Evolutionary conservation across 345 rosid genomes (phyloP).

Genomic region (Arabidopsis thaliana): TAIR10.1 NC_003076.8:3638501-3639000

Average conservation of each 20-base stretch:
- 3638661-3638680: slow-evolving; percentile 19
- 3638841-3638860: slow-evolving; percentile 36
- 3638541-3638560: slow-evolving; percentile 26
- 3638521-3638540: slow-evolving; percentile 23
- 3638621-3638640: slow-evolving; percentile 12
- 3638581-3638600: slow-evolving; percentile 18
- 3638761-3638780: not conserved
- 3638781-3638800: not conserved
- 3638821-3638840: slow-evolving; percentile 34
- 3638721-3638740: slow-evolving; percentile 25
- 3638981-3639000: not conserved
- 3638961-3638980: not conserved
- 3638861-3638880: slow-evolving; percentile 16
- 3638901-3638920: slow-evolving; percentile 26
- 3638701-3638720: slow-evolving; percentile 41
- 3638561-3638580: slow-evolving; percentile 29
- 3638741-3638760: slow-evolving; percentile 22
- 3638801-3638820: not conserved
- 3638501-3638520: slow-evolving; percentile 1
- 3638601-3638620: slow-evolving; percentile 29
- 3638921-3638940: slow-evolving; percentile 26
- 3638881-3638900: not conserved
- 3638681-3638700: slow-evolving; percentile 34
- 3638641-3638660: not conserved
- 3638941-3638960: slow-evolving; percentile 22